Base-by-base conservation (phyloP, 2,329 filamentous ascomycete species). In the Pseudonectria buxi region DNA sequence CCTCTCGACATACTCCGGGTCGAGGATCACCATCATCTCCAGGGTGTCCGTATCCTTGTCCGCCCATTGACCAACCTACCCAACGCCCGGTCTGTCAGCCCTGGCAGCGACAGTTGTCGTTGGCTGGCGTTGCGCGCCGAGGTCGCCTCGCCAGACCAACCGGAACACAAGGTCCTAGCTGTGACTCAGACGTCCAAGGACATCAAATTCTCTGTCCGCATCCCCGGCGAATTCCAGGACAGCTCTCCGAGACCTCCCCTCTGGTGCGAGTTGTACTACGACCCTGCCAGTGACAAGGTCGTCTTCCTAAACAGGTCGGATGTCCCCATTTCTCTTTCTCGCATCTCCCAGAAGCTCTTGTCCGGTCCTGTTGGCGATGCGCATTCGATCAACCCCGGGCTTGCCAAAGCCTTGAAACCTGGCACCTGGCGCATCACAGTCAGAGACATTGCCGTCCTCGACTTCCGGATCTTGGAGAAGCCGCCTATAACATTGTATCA, bases 221-320 rank as follows among this genome's bases (percentile, higher is more conserved):
- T 78, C 37, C 74, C 73, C 4, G 64, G 65, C 12, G 67, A 70
- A 37, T 61, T 58, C 33, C 56, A 60, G 27, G 62, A 68, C 38
- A 62, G 64, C 29, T 59, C 55, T 7, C 54, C 60, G 7, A 59
- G 68, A 12, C 71, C 71, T 12, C 65, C 69, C 4, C 47, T 78
- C n/a, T 76, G 70, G 70, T 77, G 72, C 52, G 72, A 77, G 53
- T 59, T 78, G 25, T 78, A 76, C 47, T 78, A 77, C 45, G 71
- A 78, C 53, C 73, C 74, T 12, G 61, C 67, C 43, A 76, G 73
- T 56, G 74, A 78, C 51, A 69, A 71, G 52, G 66, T 75, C 46
- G 73, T 78, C 39, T 65, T 78, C 16, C 54, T 68, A 33, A 78
- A 77, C 54, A 65, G 63, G 38, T 76, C 73, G 12, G 69, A 76